Evolutionary conservation across 768 basidiomycete genomes (phyloP).

Genomic region (Amanita pallidorosea): DNA sequence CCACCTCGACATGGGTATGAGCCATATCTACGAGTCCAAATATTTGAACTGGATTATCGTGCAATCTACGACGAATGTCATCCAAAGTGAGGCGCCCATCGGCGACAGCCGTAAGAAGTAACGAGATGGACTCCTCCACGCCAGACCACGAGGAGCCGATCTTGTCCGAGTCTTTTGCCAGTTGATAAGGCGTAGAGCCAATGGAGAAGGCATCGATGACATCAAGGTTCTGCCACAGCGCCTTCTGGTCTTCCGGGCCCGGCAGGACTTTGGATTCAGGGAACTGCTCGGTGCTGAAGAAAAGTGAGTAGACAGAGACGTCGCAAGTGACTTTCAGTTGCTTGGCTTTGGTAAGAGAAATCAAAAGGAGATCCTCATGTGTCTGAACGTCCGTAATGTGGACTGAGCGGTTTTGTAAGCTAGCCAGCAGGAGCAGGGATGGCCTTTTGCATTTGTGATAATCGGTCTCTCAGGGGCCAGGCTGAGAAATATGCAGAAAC

Average conservation of each 20-base stretch:
- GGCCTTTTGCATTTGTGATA: slow-evolving; percentile 85
- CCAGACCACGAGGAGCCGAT: slow-evolving; percentile 63
- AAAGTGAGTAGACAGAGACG: slow-evolving; percentile 83
- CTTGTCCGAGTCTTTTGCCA: slow-evolving; percentile 55
- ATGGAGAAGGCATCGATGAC: slow-evolving; percentile 87
- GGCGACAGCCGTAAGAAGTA: slow-evolving; percentile 78
- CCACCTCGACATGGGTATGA: slow-evolving; percentile 87
- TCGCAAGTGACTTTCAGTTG: slow-evolving; percentile 94
- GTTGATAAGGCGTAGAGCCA: slow-evolving; percentile 70
- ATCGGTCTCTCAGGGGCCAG: slow-evolving; percentile 94
- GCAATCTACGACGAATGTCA: slow-evolving; percentile 71
- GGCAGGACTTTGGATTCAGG: slow-evolving; percentile 58
- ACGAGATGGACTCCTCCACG: slow-evolving; percentile 76
- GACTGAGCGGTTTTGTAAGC: slow-evolving; percentile 77
- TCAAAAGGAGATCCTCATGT: slow-evolving; percentile 82
- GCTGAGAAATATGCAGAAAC: slow-evolving; percentile 82
- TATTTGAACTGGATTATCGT: slow-evolving; percentile 89
- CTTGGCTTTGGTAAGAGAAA: slow-evolving; percentile 91
- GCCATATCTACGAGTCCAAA: slow-evolving; percentile 83
- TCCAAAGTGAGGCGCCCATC: slow-evolving; percentile 73
- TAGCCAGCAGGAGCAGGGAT: slow-evolving; percentile 88
- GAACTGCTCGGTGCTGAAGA: slow-evolving; percentile 74
- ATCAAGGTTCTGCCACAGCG: slow-evolving; percentile 78
- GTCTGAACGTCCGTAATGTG: slow-evolving; percentile 87
- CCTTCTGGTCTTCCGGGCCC: slow-evolving; percentile 61